These are phyloP conservation scores for Herpotrichia juniperi DNA, from an alignment of 2,329 filamentous ascomycete species.

Conservation along the genomic window DNA sequence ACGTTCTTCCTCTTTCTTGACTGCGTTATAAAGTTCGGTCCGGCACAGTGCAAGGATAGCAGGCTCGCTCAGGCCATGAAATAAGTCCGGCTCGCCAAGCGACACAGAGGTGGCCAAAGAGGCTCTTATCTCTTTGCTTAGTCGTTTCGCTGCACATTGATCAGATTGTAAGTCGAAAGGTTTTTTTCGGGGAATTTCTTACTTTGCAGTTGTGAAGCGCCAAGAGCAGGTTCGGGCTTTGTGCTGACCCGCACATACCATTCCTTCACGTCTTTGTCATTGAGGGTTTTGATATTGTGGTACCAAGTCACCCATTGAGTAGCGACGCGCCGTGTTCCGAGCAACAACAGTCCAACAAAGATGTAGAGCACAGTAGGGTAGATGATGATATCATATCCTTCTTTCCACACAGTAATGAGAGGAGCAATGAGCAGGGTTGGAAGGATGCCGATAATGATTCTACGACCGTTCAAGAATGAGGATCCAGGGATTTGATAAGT, in stretches of 20 bases:
- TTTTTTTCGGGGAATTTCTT: not conserved
- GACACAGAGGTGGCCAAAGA: conserved; percentile 35
- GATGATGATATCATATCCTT: conserved; percentile 60
- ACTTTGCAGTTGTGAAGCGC: conserved; percentile 2
- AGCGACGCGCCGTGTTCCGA: conserved; percentile 60
- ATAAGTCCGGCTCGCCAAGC: conserved; percentile 40
- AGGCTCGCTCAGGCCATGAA: conserved; percentile 55
- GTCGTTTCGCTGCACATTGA: conserved; percentile 17
- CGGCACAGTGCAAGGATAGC: conserved; percentile 56
- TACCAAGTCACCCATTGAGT: conserved; percentile 67
- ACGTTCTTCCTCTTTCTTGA: conserved; percentile 53
- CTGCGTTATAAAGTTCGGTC: conserved; percentile 52
- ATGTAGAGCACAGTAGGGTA: conserved; percentile 62
- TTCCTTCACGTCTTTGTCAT: conserved; percentile 56
- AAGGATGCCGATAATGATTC: conserved; percentile 61
- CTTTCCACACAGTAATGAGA: conserved; percentile 59
- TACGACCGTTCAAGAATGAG: conserved; percentile 63
- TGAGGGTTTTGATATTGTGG: conserved; percentile 55
- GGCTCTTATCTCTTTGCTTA: conserved; percentile 25
- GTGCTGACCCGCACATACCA: conserved; percentile 53
- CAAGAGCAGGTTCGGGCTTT: conserved; percentile 18
- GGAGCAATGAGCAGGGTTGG: conserved; percentile 64
- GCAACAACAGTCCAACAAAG: conserved; percentile 58
- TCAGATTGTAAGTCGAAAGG: not conserved
- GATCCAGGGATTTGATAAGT: conserved; percentile 58